Percentiles rank a stretch among this genome's conserved stretches.
phyloP scores from a whole-genome alignment of 306 rosid species.

The Prunus salicina region DNA sequence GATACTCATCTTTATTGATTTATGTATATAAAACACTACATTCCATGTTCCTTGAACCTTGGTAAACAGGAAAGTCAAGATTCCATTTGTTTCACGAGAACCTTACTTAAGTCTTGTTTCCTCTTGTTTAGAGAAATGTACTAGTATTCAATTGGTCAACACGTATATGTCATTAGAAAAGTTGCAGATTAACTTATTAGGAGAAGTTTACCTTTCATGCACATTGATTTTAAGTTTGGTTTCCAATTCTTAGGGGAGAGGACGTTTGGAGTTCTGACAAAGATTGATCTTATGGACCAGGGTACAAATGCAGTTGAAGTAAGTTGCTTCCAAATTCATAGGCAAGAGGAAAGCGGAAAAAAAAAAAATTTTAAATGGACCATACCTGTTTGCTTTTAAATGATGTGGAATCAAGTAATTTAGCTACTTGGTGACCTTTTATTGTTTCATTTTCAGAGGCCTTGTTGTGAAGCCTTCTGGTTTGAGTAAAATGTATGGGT shows the following conservation, averaged over 20 bases:
- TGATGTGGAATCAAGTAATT: background rate
- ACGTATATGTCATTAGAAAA: background rate
- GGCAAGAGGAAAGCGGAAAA: background rate
- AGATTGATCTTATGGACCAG: slow-evolving; percentile 52
- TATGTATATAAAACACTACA: background rate
- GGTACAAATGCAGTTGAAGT: slow-evolving; percentile 53
- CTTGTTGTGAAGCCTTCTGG: background rate
- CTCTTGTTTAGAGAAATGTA: background rate
- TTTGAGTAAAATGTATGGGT: background rate
- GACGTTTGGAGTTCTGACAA: slow-evolving; percentile 49
- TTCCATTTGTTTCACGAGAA: background rate
- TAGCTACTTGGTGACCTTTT: background rate
- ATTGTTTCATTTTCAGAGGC: background rate
- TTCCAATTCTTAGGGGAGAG: slow-evolving; percentile 35
- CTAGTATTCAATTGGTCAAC: background rate
- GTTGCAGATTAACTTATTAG: background rate
- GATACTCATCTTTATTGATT: background rate
- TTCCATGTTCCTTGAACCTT: background rate
- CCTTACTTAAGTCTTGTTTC: background rate
- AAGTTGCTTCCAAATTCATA: slow-evolving; percentile 15
- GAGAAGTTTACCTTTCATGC: background rate
- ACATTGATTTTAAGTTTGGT: background rate
- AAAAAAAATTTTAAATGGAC: too few species aligned
- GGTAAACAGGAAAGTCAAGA: background rate
- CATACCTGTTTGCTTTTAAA: background rate